Conservation (phyloP, 2,329 filamentous ascomycete species). For the Fusarium heterosporum region DNA sequence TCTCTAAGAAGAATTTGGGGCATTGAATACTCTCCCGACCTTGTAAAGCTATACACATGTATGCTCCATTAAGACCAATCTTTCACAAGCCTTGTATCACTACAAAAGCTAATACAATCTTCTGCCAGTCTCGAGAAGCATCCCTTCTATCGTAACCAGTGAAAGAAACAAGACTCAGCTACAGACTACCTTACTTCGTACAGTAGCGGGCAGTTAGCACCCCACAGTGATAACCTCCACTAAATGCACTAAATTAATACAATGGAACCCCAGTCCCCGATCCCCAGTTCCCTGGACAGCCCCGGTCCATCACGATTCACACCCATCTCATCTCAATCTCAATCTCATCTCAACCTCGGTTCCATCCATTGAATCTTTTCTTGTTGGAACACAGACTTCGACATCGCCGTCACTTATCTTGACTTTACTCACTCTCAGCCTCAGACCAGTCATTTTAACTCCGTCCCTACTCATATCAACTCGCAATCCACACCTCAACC, state of each 20-base stretch:
- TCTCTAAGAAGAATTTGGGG: background rate
- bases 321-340: conserved; percentile 7
- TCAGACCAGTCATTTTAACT: background rate
- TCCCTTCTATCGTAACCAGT: background rate
- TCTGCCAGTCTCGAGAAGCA: background rate
- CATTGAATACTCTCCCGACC: background rate
- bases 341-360: conserved; percentile 32
- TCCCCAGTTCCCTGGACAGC: conserved; percentile 20
- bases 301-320: conserved; percentile 28
- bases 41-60: background rate
- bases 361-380: conserved; percentile 10
- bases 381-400: conserved; percentile 19
- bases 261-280: conserved; percentile 22
- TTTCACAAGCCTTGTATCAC: too few species aligned
- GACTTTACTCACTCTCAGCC: background rate
- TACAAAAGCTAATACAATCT: too few species aligned
- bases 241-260: conserved; percentile 21
- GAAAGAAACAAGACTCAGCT: background rate
- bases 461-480: background rate
- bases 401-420: background rate
- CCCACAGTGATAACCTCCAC: conserved; percentile 34
- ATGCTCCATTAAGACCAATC: background rate
- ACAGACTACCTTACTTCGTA: too few species aligned
- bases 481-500: background rate
- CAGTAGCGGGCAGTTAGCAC: conserved; percentile 28